These are phyloP conservation scores for Yamadazyma tumulicola DNA, from an alignment of 805 yeast genomes.

Conservation along the genomic window DNA sequence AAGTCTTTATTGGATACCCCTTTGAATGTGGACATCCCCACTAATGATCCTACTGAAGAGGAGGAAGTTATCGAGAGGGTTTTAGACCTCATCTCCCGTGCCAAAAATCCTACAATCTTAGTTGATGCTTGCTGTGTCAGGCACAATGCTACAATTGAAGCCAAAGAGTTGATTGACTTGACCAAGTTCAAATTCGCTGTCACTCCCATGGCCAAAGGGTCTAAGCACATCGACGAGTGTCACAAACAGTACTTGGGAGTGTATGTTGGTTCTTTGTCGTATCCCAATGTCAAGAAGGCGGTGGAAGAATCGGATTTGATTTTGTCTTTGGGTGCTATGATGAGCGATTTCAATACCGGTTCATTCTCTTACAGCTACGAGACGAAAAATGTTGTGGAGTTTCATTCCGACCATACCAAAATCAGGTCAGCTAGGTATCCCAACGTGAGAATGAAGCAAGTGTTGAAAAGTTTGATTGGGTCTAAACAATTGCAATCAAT, in stretches of 20 bases:
- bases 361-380: constrained; percentile 74
- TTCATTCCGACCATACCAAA: constrained; percentile 74
- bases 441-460: constrained; percentile 66
- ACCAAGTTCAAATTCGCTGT: constrained; percentile 81
- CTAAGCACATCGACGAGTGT: constrained; percentile 56
- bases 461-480: constrained; percentile 21
- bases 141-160: constrained; percentile 66
- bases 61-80: constrained; percentile 38
- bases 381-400: constrained; percentile 72
- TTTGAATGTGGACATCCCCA: constrained; percentile 46
- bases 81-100: constrained; percentile 48
- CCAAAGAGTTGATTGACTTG: constrained; percentile 54
- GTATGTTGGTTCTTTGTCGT: constrained; percentile 77
- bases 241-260: constrained; percentile 78
- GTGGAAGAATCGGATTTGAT: constrained; percentile 52
- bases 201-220: constrained; percentile 89
- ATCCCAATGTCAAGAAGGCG: constrained; percentile 14
- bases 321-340: constrained; percentile 74
- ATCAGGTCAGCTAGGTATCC: constrained; percentile 68
- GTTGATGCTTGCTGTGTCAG: constrained; percentile 87
- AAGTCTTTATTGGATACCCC: constrained; percentile 57
- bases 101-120: constrained; percentile 69
- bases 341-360: constrained; percentile 90
- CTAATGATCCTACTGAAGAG: constrained; percentile 35
- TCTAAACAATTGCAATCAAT: constrained; percentile 5